Evolutionary conservation across 106 monocot species (phyloP).

Genomic region (Chionographis japonica): DNA sequence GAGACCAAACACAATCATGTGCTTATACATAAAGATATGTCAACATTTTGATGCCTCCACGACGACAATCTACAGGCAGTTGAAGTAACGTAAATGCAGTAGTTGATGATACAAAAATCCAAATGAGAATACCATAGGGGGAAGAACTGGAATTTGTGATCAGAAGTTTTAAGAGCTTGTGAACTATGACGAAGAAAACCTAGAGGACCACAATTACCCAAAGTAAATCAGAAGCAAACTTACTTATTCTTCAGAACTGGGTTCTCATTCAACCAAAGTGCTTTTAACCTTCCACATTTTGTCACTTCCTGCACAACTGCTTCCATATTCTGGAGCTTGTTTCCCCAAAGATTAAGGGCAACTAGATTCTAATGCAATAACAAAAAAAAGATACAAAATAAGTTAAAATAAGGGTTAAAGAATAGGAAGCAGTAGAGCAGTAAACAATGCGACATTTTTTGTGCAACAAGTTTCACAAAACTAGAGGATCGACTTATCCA

Average conservation of each 20-base stretch:
- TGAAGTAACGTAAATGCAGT: neutral
- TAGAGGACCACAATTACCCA: neutral
- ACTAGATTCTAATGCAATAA: constrained; percentile 61
- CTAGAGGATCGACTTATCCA: neutral
- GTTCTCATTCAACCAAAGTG: constrained; percentile 94
- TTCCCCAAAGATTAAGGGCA: constrained; percentile 96
- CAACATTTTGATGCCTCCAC: too few species aligned
- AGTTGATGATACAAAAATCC: neutral
- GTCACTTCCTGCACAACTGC: constrained; percentile 49
- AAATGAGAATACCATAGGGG: neutral
- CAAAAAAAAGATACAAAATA: constrained; percentile 3
- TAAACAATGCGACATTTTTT: too few species aligned
- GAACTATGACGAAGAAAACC: neutral
- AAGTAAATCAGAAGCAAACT: constrained; percentile 10
- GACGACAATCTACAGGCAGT: too few species aligned
- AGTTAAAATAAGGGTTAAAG: neutral
- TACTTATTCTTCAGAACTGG: constrained; percentile 52
- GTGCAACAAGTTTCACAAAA: too few species aligned
- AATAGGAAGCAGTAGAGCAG: too few species aligned
- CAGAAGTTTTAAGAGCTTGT: neutral
- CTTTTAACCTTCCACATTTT: constrained; percentile 67
- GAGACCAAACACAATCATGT: neutral
- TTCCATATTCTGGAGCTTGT: constrained; percentile 70
- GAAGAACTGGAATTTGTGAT: neutral
- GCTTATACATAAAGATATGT: neutral